A percentile compares a stretch with the other conserved stretches of the same genome.
These are phyloP conservation scores for Bassia scoparia DNA, from an alignment of 148 eudicot species.

Conservation along the genomic window DNA sequence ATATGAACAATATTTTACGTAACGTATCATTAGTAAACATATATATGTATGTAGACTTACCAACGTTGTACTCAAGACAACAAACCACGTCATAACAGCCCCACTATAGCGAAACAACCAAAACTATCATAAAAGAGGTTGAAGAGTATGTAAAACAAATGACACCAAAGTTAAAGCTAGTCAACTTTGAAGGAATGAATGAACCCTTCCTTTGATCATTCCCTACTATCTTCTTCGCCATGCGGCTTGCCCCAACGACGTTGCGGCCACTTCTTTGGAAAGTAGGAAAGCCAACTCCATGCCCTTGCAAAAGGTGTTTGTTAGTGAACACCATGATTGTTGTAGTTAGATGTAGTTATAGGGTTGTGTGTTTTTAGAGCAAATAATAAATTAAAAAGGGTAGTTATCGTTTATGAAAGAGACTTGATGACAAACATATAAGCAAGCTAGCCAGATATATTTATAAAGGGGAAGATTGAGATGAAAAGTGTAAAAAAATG, in stretches of 20 bases:
- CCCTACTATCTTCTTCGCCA: constrained; percentile 28
- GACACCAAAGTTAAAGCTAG: constrained; percentile 51
- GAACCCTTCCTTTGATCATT: constrained; percentile 56
- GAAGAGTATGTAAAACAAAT: constrained; percentile 44
- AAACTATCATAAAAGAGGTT: constrained; percentile 47
- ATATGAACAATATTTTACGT: not conserved
- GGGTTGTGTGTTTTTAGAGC: too few relatives aligned
- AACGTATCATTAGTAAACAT: not conserved
- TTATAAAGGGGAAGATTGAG: not conserved
- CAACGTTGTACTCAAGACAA: constrained; percentile 56
- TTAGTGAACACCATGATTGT: not conserved
- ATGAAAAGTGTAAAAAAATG: too few relatives aligned
- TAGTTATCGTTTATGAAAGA: not conserved
- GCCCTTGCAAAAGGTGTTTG: not conserved
- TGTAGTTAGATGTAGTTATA: too few relatives aligned
- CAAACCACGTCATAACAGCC: constrained; percentile 68
- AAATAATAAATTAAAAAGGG: too few relatives aligned
- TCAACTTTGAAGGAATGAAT: constrained; percentile 49
- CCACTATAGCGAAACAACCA: constrained; percentile 60
- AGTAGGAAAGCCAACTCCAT: not conserved
- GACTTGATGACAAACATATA: not conserved
- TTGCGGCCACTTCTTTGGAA: not conserved
- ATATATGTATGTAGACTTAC: constrained; percentile 24
- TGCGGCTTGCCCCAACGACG: not conserved
- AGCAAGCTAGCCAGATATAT: not conserved